Percentiles rank a stretch among this genome's conserved stretches.
Evolutionary conservation across 306 rosid genomes (phyloP).

Genomic region (Ormosia semicastrata): DNA sequence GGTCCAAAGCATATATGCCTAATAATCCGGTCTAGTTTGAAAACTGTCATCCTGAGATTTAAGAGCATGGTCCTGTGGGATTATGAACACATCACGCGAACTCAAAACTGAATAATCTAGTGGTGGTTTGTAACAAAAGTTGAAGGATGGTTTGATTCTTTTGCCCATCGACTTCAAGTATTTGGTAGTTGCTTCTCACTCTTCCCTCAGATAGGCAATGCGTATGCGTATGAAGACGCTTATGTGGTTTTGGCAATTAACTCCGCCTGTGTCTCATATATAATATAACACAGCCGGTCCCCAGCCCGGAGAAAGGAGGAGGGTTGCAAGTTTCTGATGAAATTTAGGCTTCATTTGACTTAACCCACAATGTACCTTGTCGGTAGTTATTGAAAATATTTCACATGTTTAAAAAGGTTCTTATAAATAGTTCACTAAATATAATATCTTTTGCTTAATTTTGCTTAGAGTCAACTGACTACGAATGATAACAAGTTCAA

Average conservation of each 20-base stretch:
- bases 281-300: constrained; percentile 60
- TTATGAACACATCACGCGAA: not conserved
- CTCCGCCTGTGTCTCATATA: constrained; percentile 53
- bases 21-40: not conserved
- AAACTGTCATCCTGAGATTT: not conserved
- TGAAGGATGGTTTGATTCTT: not conserved
- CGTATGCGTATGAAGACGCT: not conserved
- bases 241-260: constrained; percentile 24
- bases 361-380: not conserved
- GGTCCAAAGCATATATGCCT: not conserved
- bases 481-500: not conserved
- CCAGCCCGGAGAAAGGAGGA: constrained; percentile 79
- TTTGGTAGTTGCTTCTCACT: not conserved
- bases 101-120: not conserved
- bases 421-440: not conserved
- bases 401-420: not conserved
- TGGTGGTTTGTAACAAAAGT: not conserved
- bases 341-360: not conserved
- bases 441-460: not conserved
- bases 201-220: not conserved
- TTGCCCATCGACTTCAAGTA: not conserved
- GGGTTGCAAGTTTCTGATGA: constrained; percentile 31
- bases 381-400: not conserved
- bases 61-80: not conserved
- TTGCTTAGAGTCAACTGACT: not conserved